Percentiles rank a stretch among this genome's conserved stretches.
Evolutionary conservation across 345 rosid genomes (phyloP).

Genomic region (Luvunga scandens): DNA sequence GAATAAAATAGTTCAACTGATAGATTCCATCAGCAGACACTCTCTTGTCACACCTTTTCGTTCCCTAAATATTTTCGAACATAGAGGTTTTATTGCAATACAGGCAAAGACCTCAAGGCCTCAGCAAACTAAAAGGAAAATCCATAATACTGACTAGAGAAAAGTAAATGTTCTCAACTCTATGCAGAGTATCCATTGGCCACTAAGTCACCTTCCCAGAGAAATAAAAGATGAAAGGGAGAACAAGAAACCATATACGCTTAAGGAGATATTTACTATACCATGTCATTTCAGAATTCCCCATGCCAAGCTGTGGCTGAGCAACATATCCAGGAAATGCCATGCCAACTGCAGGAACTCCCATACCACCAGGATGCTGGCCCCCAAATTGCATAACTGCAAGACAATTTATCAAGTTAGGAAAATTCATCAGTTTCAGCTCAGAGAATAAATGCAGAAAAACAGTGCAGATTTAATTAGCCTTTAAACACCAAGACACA

Average conservation of each 20-base stretch:
- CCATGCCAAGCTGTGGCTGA: conserved; percentile 75
- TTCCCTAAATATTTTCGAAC: neutral
- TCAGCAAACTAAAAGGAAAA: neutral
- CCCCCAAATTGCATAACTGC: conserved; percentile 91
- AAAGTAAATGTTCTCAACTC: neutral
- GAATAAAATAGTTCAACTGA: neutral
- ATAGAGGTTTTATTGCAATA: neutral
- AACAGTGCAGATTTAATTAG: neutral
- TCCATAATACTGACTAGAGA: neutral
- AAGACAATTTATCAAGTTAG: conserved; percentile 18
- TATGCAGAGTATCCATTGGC: neutral
- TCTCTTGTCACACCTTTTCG: neutral
- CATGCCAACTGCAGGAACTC: conserved; percentile 94
- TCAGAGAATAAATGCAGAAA: neutral
- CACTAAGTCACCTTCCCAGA: neutral
- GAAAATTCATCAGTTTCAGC: neutral
- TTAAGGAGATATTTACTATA: conserved; percentile 25
- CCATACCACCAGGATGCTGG: conserved; percentile 83
- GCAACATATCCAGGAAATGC: conserved; percentile 92
- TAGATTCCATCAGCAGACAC: neutral
- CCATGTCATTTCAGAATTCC: conserved; percentile 98
- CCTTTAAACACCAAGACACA: neutral
- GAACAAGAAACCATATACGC: neutral
- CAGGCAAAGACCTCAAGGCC: neutral
- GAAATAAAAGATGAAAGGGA: neutral